phyloP scores from a whole-genome alignment of 768 basidiomycete genomes.

The Lactarius indigo region DNA sequence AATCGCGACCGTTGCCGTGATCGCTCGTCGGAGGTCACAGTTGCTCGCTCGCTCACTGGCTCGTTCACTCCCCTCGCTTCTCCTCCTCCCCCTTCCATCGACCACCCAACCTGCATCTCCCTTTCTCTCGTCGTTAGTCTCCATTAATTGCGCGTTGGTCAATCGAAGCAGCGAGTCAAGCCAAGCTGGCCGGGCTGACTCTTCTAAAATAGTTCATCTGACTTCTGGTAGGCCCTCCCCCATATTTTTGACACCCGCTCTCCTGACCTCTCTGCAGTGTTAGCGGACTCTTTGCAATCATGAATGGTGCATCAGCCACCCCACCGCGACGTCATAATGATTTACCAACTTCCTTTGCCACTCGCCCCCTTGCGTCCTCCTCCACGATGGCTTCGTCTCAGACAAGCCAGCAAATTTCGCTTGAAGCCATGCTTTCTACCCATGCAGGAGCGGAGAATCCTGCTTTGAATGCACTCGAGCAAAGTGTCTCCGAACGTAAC shows the following conservation, averaged over 20 bases:
- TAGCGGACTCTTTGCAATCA: constrained; percentile 11
- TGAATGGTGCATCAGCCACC: constrained; percentile 17
- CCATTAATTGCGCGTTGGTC: neutral
- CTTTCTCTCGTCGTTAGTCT: neutral
- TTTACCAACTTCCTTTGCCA: constrained; percentile 11
- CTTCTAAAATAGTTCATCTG: constrained; percentile 9
- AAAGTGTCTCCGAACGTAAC: constrained; percentile 78
- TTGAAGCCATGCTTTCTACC: constrained; percentile 52
- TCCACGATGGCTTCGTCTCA: constrained; percentile 32
- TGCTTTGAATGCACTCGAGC: constrained; percentile 60
- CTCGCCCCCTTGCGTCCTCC: constrained; percentile 29
- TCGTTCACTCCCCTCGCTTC: neutral
- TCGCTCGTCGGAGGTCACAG: constrained; percentile 11
- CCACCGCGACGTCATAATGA: constrained; percentile 23
- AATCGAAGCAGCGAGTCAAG: neutral
- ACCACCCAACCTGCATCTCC: constrained; percentile 10
- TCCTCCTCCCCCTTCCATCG: neutral
- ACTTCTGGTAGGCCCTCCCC: neutral
- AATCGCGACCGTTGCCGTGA: constrained; percentile 25
- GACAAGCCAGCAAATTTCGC: constrained; percentile 33
- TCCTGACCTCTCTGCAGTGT: neutral
- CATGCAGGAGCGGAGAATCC: constrained; percentile 55
- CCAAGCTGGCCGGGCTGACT: neutral
- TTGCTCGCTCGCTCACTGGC: neutral
- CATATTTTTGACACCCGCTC: neutral